Percentiles rank a stretch among this genome's conserved stretches.
These are phyloP conservation scores for Verticillium nonalfalfae DNA, from an alignment of 2,329 filamentous ascomycete genomes.

Conservation along the genomic window DNA sequence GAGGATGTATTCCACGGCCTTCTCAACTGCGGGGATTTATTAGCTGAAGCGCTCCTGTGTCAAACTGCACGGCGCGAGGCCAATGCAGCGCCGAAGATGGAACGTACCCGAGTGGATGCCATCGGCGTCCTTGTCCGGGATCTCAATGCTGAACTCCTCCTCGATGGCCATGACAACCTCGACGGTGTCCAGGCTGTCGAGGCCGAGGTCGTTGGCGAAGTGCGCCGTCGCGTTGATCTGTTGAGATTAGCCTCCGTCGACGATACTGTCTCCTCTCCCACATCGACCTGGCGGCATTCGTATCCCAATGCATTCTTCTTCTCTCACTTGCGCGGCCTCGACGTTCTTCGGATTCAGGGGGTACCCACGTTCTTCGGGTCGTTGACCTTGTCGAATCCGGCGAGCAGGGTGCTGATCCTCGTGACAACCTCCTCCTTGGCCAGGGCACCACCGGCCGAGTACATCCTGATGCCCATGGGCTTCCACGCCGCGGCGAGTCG, in stretches of 20 bases:
- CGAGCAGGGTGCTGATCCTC: constrained; percentile 84
- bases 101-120: constrained; percentile 84
- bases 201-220: constrained; percentile 94
- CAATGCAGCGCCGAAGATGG: neutral
- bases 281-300: no score
- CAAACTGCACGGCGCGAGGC: neutral
- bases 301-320: no score
- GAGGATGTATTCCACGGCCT: constrained; percentile 91
- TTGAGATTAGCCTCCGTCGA: neutral
- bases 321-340: neutral
- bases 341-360: neutral
- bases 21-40: constrained; percentile 58
- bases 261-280: neutral
- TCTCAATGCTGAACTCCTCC: constrained; percentile 91
- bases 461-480: constrained; percentile 70
- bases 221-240: constrained; percentile 80
- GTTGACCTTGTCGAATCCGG: constrained; percentile 95
- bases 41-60: neutral
- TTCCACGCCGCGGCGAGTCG: constrained; percentile 54
- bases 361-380: constrained; percentile 54
- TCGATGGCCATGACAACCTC: constrained; percentile 99
- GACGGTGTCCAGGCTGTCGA: constrained; percentile 96
- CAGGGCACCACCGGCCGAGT: constrained; percentile 76
- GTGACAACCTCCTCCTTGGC: constrained; percentile 81
- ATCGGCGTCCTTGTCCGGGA: constrained; percentile 95